Evolutionary conservation across 306 rosid genomes (phyloP), one percentile per base, ranked within the genome.

Genomic region (Lathyrus aphaca): DNA sequence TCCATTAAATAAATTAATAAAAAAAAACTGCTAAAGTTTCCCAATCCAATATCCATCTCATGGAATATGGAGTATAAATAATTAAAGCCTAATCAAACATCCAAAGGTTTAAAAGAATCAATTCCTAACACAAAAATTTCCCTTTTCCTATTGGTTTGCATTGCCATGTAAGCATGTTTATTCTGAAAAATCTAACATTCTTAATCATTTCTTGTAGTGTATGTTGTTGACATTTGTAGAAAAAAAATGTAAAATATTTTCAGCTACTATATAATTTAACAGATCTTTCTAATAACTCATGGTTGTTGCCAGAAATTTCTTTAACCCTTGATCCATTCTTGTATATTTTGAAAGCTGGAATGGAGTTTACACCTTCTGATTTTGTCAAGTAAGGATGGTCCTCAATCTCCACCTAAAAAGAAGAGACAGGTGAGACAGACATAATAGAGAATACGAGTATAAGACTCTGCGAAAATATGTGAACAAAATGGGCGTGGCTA

Each of bases 271-370:
- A 94, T 83, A 85, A 66, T 84, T 81, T 87, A 79, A 94, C 88
- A 30, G 91, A 85, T 73, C 77, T 88, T 61, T 94, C 99, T 68
- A 94, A 78, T 63, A 88, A 37, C 30, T 91, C 82, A 39, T 81
- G 86, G 71, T 76, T 72, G 59, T 74, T 85, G 59, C 89, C 96
- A 1, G 91, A 72, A 75, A 93, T 84, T 78, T 93, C 98, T 69
- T 82, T 85, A 45, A 90, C 96, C 71, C 86, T 83, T 72, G 90
- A 84, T 62, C 98, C 98, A 37, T 93, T 93, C 82, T 87, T 93
- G 82, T 93, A 93, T 79, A 93, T 93, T 80, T 82, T 90, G 78
- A 90, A 93, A n/a, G 89, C 82, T 30, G 98, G 98, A 18, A 87
- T 37, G 12, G 83, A 76, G 61, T 74, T 84, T 74, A 93, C 94